Evolutionary conservation across 148 eudicot species (phyloP).

Genomic region (Agrostemma githago): DNA sequence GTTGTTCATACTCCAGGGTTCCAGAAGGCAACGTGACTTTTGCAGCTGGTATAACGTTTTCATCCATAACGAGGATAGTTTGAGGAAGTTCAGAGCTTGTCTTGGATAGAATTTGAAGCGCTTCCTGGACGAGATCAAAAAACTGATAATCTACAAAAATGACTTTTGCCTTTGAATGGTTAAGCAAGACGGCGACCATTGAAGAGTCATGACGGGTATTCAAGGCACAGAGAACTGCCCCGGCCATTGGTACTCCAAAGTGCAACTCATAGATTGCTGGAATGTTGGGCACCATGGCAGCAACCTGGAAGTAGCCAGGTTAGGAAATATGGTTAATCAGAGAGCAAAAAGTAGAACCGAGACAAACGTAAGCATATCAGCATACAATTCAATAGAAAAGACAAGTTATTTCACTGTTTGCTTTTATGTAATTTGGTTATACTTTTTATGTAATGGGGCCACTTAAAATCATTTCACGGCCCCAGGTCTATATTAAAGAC

Average conservation of each 20-base stretch:
- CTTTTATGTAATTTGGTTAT: too few species aligned
- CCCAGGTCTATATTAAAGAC: too few species aligned
- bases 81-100: conserved; percentile 39
- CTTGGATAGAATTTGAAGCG: conserved; percentile 26
- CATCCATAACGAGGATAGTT: conserved; percentile 41
- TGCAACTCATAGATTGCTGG: conserved; percentile 79
- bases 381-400: not conserved
- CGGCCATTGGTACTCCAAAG: conserved; percentile 81
- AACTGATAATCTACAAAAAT: conserved; percentile 45
- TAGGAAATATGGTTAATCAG: not conserved
- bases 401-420: not conserved
- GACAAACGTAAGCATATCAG: not conserved
- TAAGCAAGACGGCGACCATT: conserved; percentile 53
- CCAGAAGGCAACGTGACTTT: conserved; percentile 8
- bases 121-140: conserved; percentile 22
- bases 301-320: conserved; percentile 39
- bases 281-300: conserved; percentile 62
- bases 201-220: conserved; percentile 62
- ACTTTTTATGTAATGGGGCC: too few species aligned
- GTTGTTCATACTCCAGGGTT: conserved; percentile 42
- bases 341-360: not conserved
- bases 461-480: too few species aligned
- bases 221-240: conserved; percentile 62
- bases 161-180: conserved; percentile 60
- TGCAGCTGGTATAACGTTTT: conserved; percentile 4